Conservation (phyloP, 306 rosid genomes). For the Pyrus betulifolia region DNA sequence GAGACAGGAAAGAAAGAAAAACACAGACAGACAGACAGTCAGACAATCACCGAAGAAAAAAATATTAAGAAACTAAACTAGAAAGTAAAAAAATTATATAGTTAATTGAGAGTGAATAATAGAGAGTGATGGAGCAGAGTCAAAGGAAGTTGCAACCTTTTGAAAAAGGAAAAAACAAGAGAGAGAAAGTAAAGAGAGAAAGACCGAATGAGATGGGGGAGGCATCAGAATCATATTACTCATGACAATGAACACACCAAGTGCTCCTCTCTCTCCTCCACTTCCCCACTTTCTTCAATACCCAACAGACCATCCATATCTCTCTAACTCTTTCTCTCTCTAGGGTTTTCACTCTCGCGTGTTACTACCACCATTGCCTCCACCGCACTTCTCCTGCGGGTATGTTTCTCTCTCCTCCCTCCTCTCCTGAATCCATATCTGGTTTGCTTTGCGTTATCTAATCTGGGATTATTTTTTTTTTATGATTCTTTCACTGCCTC, state of each 20-base stretch:
- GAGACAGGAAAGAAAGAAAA: neutral
- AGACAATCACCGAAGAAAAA: neutral
- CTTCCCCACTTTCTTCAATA: constrained; percentile 27
- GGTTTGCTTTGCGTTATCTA: constrained; percentile 3
- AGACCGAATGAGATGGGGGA: constrained; percentile 20
- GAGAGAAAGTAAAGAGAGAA: constrained; percentile 11
- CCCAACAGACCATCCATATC: neutral
- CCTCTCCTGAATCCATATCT: neutral
- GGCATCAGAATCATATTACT: constrained; percentile 32
- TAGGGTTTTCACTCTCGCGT: constrained; percentile 15
- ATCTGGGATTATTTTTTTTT: neutral
- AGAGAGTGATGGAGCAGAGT: constrained; percentile 19
- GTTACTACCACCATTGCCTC: neutral
- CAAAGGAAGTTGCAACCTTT: constrained; percentile 25
- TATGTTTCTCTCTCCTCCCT: constrained; percentile 7
- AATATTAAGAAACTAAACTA: neutral
- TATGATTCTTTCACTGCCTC: neutral
- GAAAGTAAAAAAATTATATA: neutral
- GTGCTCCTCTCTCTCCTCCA: constrained; percentile 42
- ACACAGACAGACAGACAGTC: neutral
- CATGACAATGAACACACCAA: constrained; percentile 16
- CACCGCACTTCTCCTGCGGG: constrained; percentile 13
- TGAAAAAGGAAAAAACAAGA: neutral
- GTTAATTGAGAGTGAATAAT: too few relatives aligned
- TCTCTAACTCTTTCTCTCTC: neutral